Base-by-base conservation (phyloP, 2,329 filamentous ascomycete species). In the Fusarium beomiforme region DNA sequence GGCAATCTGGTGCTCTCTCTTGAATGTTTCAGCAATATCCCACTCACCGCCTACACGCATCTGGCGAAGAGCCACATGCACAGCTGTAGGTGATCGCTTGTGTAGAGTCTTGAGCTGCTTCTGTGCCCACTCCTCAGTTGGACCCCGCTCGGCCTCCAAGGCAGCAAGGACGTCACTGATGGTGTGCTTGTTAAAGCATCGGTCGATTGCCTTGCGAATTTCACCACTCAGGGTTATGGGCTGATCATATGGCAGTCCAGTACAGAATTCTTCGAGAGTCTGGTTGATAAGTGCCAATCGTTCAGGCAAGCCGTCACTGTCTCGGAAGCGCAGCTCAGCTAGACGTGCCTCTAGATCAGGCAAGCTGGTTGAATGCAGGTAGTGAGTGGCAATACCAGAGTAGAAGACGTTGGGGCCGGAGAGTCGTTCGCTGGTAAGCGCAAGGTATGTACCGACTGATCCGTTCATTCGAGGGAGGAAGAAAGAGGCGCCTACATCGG, bases 401-500 rank as follows among this genome's bases (percentile, higher is more conserved):
- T 97, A 98, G 78, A 97, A 95, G 56, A 91, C 92, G 79, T 98
- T 93, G 16, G 91, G 91, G 44, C 96, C 96, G 67, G 87, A 90
- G 69, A 99, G 84, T 70, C 90, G 89, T 78, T 95, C 92, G 78
- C 94, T 96, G 11, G 96, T 99, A 70, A 99, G 86, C 23, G 94
- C 96, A 44, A 99, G 90, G 82, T 98, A 99, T 23, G 93, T 97
- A 62, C 96, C 96, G 60, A 97, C 83, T 64, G 90, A 85, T 53
- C 96, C 96, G 76, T 97, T 90, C 86, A 99, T 90, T 70, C 94
- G 89, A 19, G 96, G 93, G 58, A 99, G 86, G 86, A 98, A 98
- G 85, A 98, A 99, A 14, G 93, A 97, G 34, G 92, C 97, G 67
- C 96, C 96, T 51, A 99, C 96, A 78, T 99, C 97, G 10, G 97